Conservation (phyloP, 768 basidiomycete species). For the Tephrocybe rancida region DNA sequence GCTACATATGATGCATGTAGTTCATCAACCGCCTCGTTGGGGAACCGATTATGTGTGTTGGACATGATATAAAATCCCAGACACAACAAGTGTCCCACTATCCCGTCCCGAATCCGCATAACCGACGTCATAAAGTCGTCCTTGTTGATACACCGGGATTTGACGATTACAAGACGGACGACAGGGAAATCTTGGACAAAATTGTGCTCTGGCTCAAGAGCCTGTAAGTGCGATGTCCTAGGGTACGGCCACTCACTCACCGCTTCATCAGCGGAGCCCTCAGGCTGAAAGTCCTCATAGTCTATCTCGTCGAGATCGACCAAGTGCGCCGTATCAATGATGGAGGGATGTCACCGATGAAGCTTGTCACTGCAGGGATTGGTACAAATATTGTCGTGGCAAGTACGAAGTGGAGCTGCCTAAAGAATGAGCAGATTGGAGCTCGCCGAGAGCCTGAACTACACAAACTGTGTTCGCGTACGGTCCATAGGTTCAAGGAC, state of each 20-base stretch:
- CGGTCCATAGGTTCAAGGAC: slow-evolving; percentile 3
- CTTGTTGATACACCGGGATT: slow-evolving; percentile 4
- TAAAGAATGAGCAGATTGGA: not conserved
- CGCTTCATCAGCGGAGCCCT: not conserved
- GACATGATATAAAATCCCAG: not conserved
- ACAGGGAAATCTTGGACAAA: not conserved
- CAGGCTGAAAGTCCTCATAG: not conserved
- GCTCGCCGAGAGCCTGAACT: not conserved
- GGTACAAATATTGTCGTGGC: slow-evolving; percentile 1
- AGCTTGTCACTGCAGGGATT: not conserved
- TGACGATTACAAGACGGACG: not conserved
- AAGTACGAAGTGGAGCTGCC: slow-evolving; percentile 7
- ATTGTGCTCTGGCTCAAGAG: not conserved
- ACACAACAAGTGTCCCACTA: not conserved
- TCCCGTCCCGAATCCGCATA: not conserved
- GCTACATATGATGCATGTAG: not conserved
- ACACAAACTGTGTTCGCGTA: not conserved
- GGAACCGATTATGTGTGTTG: not conserved
- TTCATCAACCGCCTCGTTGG: slow-evolving; percentile 1
- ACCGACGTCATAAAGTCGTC: not conserved
- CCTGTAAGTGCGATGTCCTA: not conserved
- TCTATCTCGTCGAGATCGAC: slow-evolving; percentile 3
- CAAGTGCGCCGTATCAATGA: slow-evolving; percentile 1
- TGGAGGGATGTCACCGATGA: slow-evolving; percentile 1
- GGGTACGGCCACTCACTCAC: not conserved